Base-by-base conservation (phyloP, 2,329 filamentous ascomycete genomes). In the Penicillium sclerotigenum region DNA sequence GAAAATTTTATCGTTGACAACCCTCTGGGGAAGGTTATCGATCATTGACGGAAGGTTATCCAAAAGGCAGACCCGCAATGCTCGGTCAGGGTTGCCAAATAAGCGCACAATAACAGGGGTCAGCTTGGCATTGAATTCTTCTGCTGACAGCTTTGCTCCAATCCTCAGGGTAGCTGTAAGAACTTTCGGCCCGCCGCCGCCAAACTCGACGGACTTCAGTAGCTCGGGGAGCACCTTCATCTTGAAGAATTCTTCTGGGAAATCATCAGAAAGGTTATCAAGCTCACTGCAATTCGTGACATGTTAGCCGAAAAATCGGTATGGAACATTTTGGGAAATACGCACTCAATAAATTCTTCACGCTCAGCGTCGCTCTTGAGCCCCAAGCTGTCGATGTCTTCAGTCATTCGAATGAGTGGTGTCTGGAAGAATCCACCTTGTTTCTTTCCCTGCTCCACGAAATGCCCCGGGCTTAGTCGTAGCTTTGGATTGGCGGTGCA, bases 171-270 rank as follows among this genome's bases (percentile, higher is more conserved):
- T 90, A 1, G 96, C 86, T 1, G 82, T 78, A 57, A 99, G 89
- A 0, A 96, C 92, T 69, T 96, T 95, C 0, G 93, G 90, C 0
- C 94, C 94, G 28, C 94, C 94, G 11, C 93, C 94, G 8, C 94
- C 94, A 72, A 97, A 99, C 68, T 99, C 94, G n/a, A 97, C 91
- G 0, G 92, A 96, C 71, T 97, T 99, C n/a, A 99, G 81, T 29
- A 99, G 79, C 70, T 99, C 94, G 0, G 94, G 94, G 9, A 99
- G 80, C 4, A 99, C 86, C 69, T 97, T 99, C 82, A 96, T 89
- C 71, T 95, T 96, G 80, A 97, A 96, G 73, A 96, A 99, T 57
- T 97, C 94, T 69, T 97, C 93, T 0, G 94, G 94, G 59, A 97
- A 97, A 72, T 99, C 92, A 63, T 97, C 91, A 0, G 91, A 88